Conservation (phyloP, 148 eudicot species). For the Arctostaphylos glauca region DNA sequence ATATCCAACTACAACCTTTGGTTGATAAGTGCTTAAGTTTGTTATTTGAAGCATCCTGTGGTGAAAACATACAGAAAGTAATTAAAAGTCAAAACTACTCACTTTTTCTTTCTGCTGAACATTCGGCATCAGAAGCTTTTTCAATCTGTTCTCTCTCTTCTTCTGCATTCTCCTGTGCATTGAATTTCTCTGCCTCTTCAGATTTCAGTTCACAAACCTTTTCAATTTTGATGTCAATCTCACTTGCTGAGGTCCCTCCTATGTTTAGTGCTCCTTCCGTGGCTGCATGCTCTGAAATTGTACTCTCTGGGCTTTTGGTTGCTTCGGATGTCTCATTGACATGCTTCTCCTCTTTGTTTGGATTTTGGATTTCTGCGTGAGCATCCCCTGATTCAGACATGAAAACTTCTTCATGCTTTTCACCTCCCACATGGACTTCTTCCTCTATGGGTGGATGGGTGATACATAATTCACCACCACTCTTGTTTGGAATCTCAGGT, state of each 20-base stretch:
- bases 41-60: background rate
- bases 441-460: slow-evolving; percentile 14
- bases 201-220: slow-evolving; percentile 2
- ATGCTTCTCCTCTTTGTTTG: slow-evolving; percentile 8
- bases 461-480: slow-evolving; percentile 12
- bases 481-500: slow-evolving; percentile 8
- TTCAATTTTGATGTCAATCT: slow-evolving; percentile 5
- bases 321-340: slow-evolving; percentile 6
- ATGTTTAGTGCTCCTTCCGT: background rate
- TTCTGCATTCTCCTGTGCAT: background rate
- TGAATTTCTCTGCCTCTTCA: slow-evolving; percentile 12
- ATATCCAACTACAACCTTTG: background rate
- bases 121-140: slow-evolving; percentile 1
- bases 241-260: background rate
- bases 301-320: slow-evolving; percentile 6
- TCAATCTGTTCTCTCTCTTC: slow-evolving; percentile 5
- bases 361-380: slow-evolving; percentile 10
- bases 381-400: background rate
- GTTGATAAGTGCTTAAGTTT: background rate
- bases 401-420: slow-evolving; percentile 7
- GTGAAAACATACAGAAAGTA: background rate
- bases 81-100: slow-evolving; percentile 2
- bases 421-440: background rate
- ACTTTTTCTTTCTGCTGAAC: slow-evolving; percentile 14
- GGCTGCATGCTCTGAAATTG: slow-evolving; percentile 11